Base-by-base conservation (phyloP, 1,284 basidiomycete species). In the Ceratorhiza oryzae-sativae region DNA sequence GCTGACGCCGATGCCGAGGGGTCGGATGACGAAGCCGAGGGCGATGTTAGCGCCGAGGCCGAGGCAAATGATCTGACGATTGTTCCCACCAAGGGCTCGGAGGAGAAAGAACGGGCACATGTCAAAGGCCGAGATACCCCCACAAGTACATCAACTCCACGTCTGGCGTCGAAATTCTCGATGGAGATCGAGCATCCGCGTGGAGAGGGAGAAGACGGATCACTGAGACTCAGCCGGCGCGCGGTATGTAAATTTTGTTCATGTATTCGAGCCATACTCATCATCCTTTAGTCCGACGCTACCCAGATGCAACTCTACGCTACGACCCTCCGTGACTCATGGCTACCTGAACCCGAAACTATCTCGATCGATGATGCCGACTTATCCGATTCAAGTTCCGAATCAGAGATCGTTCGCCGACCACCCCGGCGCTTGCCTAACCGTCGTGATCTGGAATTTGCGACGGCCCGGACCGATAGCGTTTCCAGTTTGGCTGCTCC, bases 381-480 rank as follows among this genome's bases (percentile, higher is more conserved):
- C 46, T 39, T 76, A 10, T 76, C 75, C 8, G 72, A 68, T 46
- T 77, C 76, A 23, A 73, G 74, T 36, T 74, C 74, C 10, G 71
- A 68, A 45, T 63, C 74, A 12, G 71, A 75, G 32, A 67, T 67
- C 32, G 49, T 71, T 74, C 34, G 75, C 74, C 55, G 75, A 56
- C 80, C 82, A 9, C 80, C 84, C 48, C 84, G 87, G 32, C 86
- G 86, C 73, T 80, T 92, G 42, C 90, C 91, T 0, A 83, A 87
- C 46, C 86, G 90, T 2, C 86, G 89, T 20, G 90, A 92, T 73
- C 91, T 93, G 74, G 90, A 92, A 78, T 91, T 92, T 76, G 85
- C 92, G 86, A 10, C 82, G 86, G 34, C 46, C 88, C 90, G 13
- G n/a, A 79, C 80, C 20, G 89, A 90, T 73, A 89, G 85, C 61